Percentiles rank a stretch among this genome's conserved stretches.
Evolutionary conservation across 2,329 filamentous ascomycete species (phyloP).

Genomic region (Scedosporium dehoogii): DNA sequence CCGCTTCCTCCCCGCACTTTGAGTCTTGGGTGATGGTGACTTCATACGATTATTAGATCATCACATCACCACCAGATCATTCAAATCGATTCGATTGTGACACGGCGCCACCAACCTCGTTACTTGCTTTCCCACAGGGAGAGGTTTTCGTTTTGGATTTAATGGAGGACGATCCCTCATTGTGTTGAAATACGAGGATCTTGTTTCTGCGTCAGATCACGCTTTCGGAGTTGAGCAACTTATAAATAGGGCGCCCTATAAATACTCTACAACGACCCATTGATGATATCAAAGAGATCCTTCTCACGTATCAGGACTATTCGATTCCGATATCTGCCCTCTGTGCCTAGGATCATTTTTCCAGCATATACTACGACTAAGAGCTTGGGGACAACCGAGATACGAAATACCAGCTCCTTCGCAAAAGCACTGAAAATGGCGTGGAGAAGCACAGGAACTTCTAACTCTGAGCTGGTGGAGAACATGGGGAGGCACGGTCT

Average conservation of each 20-base stretch:
- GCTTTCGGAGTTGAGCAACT: no score
- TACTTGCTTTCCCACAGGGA: background rate
- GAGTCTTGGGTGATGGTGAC: background rate
- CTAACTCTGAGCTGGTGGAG: conserved; percentile 65
- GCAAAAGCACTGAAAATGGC: conserved; percentile 53
- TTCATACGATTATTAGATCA: background rate
- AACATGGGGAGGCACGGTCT: conserved; percentile 66
- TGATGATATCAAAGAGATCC: background rate
- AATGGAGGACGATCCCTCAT: no score
- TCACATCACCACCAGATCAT: background rate
- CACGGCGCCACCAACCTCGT: background rate
- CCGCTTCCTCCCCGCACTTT: background rate
- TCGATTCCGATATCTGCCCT: background rate
- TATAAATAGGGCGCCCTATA: no score
- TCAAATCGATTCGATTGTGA: background rate
- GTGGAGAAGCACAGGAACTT: conserved; percentile 71
- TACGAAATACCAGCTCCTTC: background rate
- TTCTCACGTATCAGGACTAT: background rate
- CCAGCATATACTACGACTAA: background rate
- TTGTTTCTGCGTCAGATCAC: no score
- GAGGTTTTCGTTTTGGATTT: no score
- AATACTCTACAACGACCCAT: background rate
- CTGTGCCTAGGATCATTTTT: background rate
- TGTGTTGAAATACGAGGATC: no score
- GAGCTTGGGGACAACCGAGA: background rate